These are phyloP conservation scores for Phytophthora uliginosa DNA, from an alignment of 352 stramenopile genomes.

Conservation along the genomic window DNA sequence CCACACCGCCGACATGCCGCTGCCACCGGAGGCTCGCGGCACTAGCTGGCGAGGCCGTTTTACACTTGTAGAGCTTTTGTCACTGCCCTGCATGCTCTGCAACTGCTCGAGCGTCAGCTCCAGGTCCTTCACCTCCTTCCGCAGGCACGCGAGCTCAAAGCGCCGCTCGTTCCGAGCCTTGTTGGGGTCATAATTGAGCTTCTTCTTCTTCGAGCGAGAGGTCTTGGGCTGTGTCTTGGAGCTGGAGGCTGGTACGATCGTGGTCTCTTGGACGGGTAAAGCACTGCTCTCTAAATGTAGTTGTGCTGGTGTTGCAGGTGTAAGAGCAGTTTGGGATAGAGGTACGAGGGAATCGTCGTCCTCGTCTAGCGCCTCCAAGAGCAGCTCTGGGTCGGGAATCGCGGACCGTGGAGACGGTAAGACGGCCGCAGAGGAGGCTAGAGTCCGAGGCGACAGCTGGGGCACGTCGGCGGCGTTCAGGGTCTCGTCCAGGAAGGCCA, in stretches of 20 bases:
- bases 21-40: constrained; percentile 3
- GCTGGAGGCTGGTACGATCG: neutral
- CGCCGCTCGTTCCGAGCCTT: constrained; percentile 43
- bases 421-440: neutral
- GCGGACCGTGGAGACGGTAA: neutral
- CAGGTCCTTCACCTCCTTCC: constrained; percentile 42
- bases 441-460: neutral
- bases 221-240: constrained; percentile 18
- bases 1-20: constrained; percentile 38
- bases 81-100: constrained; percentile 21
- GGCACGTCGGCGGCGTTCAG: constrained; percentile 1
- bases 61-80: constrained; percentile 15
- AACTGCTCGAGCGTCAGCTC: constrained; percentile 41
- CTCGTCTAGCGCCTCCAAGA: constrained; percentile 22
- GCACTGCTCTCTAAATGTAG: constrained; percentile 16
- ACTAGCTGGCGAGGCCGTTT: constrained; percentile 6
- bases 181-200: constrained; percentile 47
- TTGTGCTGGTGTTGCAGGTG: neutral
- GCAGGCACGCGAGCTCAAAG: constrained; percentile 44
- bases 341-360: neutral
- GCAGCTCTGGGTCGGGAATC: constrained; percentile 9
- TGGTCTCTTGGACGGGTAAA: constrained; percentile 1
- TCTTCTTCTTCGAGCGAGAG: constrained; percentile 25
- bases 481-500: constrained; percentile 40
- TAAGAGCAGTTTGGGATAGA: neutral